Percentiles rank a stretch among this genome's conserved stretches.
Evolutionary conservation across 371 early-diverging fungal species (phyloP).

Genomic region (Mortierella sp.): DNA sequence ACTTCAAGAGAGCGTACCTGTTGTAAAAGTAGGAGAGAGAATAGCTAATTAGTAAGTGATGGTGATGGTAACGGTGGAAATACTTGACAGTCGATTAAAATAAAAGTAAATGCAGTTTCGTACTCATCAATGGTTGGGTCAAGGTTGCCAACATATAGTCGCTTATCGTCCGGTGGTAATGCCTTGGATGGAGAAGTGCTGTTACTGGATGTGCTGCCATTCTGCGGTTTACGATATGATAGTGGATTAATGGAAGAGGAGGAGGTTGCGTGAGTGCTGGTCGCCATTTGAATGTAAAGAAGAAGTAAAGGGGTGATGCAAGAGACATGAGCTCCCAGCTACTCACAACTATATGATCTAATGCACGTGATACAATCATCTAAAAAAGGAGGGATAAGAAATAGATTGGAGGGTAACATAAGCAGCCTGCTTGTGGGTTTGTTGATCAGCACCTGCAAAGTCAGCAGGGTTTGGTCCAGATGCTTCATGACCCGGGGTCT

Average conservation of each 20-base stretch:
- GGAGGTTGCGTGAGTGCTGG: background rate
- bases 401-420: too few relatives aligned
- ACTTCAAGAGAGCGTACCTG: conserved; percentile 70
- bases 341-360: too few relatives aligned
- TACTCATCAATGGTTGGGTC: conserved; percentile 73
- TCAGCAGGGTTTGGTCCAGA: too few relatives aligned
- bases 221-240: background rate
- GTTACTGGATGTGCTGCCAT: background rate
- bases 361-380: background rate
- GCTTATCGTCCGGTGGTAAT: conserved; percentile 56
- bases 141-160: conserved; percentile 73
- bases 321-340: too few relatives aligned
- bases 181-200: background rate
- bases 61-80: background rate
- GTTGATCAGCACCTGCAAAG: too few relatives aligned
- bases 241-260: background rate
- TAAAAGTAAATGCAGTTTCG: conserved; percentile 4
- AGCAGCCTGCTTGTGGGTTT: too few relatives aligned
- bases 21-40: too few relatives aligned
- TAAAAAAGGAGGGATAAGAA: too few relatives aligned
- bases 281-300: background rate
- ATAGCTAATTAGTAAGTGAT: too few relatives aligned
- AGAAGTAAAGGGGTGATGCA: background rate
- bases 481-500: too few relatives aligned
- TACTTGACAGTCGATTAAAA: background rate